Evolutionary conservation across 2,329 filamentous ascomycete genomes (phyloP), one percentile per base, ranked within the genome.

Genomic region (Diaporthe citrichinensis): DNA sequence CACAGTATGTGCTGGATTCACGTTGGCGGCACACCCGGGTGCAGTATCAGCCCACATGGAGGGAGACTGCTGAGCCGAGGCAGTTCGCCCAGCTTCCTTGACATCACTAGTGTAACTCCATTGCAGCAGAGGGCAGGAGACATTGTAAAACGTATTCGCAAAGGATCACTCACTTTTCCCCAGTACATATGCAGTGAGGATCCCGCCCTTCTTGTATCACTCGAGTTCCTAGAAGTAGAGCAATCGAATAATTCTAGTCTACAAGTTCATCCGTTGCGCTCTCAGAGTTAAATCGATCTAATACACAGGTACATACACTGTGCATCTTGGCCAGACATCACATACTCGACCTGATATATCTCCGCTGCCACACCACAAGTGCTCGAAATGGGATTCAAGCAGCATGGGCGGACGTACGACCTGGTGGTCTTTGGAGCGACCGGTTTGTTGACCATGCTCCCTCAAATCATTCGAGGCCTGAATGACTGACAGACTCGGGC

Each of bases 391-490:
- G 65, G n/a, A 14, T 69, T 85, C 77, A 88, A 87, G 77, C 82
- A 88, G 23, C 89, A 91, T 77, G 81, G 80, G 62, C 88, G 90
- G 55, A 86, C 87, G 77, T 92, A 91, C 80, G 90, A 92, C 81
- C 41, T 92, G 23, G 86, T 92, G 53, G 83, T 92, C 41, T 88
- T 90, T 76, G 90, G 90, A 62, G 90, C 90, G 25, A 89, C 89
- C 51, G 90, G 90, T 90, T 44, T 59, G 72, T 51, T 51, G 10
- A n/a, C 61, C 55, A 31, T 8, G 4, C 8, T 5, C 39, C 39
- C 4, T 31, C 34, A 8, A 34, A 23, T 17, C 25, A 31, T 25
- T 1, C 31, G 14, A 41, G 34, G n/a, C 49, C 72, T 62, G 71
- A 55, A 3, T 1, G 39, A 73, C 75, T 78, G 57, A 77, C 74